These are phyloP conservation scores for Annulohypoxylon stygium DNA, from an alignment of 495 filamentous ascomycete species.

Conservation along the genomic window DNA sequence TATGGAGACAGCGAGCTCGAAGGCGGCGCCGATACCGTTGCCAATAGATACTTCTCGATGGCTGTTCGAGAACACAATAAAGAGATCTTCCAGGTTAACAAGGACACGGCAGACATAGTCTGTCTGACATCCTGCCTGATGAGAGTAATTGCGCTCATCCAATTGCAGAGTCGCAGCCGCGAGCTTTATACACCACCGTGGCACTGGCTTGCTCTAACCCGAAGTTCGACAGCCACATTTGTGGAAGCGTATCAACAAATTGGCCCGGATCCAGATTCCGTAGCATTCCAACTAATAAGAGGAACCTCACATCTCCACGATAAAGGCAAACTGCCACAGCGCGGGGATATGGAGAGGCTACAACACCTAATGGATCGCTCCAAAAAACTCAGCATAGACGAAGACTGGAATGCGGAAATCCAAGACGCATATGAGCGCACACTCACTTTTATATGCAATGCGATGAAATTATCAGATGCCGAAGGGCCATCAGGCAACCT, in stretches of 20 bases:
- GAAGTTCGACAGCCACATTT: slow-evolving; percentile 42
- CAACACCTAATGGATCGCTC: slow-evolving; percentile 26
- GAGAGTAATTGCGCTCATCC: slow-evolving; percentile 47
- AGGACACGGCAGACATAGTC: slow-evolving; percentile 54
- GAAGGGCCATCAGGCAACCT: slow-evolving; percentile 42
- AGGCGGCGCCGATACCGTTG: slow-evolving; percentile 40
- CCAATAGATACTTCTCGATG: slow-evolving; percentile 51
- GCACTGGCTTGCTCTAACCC: slow-evolving; percentile 53
- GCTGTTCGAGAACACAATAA: slow-evolving; percentile 55
- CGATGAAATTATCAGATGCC: slow-evolving; percentile 48
- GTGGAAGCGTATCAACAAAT: slow-evolving; percentile 40
- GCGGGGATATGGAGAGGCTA: slow-evolving; percentile 16
- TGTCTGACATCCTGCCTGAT: slow-evolving; percentile 52
- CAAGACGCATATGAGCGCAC: slow-evolving; percentile 52
- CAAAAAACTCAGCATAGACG: slow-evolving; percentile 29
- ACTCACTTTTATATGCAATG: slow-evolving; percentile 53
- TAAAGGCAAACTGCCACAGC: slow-evolving; percentile 11
- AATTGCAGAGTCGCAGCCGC: slow-evolving; percentile 48
- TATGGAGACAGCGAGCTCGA: slow-evolving; percentile 35
- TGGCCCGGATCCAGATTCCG: slow-evolving; percentile 33
- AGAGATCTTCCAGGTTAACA: slow-evolving; percentile 49
- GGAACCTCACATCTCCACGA: slow-evolving; percentile 22
- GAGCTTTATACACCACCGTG: slow-evolving; percentile 55
- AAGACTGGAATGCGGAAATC: slow-evolving; percentile 51
- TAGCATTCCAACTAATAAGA: slow-evolving; percentile 28